Evolutionary conservation across 257 asterid species (phyloP).

Genomic region (Hygrophila difformis): DNA sequence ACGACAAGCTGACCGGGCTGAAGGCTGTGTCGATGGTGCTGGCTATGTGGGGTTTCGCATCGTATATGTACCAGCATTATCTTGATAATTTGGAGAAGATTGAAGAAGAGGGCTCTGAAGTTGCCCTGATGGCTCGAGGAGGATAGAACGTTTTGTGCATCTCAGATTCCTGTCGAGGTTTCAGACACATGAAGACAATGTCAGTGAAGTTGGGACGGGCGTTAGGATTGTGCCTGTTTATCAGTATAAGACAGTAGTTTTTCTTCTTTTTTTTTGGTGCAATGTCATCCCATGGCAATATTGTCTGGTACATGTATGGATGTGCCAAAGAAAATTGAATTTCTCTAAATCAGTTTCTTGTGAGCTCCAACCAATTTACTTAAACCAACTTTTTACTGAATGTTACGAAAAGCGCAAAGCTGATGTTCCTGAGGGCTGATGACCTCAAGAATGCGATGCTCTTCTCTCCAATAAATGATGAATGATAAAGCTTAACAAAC

Average conservation of each 20-base stretch:
- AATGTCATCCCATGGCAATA: no score
- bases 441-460: slow-evolving; percentile 5
- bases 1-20: slow-evolving; percentile 45
- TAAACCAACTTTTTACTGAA: not conserved
- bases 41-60: slow-evolving; percentile 71
- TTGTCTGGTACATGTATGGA: no score
- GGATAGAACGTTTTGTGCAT: no score
- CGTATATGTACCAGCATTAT: slow-evolving; percentile 67
- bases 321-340: no score
- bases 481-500: not conserved
- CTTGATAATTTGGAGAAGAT: slow-evolving; percentile 41
- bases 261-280: no score
- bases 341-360: no score
- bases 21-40: slow-evolving; percentile 50
- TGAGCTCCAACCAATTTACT: no score
- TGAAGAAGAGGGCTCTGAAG: not conserved
- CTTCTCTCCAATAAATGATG: not conserved
- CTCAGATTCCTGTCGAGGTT: no score
- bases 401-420: not conserved
- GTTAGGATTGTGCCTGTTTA: no score
- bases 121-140: slow-evolving; percentile 1
- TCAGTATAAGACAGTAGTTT: no score
- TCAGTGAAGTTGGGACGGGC: no score
- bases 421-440: slow-evolving; percentile 5
- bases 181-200: no score